Evolutionary conservation across 345 rosid genomes (phyloP).

Genomic region (Cochlearia excelsa): DNA sequence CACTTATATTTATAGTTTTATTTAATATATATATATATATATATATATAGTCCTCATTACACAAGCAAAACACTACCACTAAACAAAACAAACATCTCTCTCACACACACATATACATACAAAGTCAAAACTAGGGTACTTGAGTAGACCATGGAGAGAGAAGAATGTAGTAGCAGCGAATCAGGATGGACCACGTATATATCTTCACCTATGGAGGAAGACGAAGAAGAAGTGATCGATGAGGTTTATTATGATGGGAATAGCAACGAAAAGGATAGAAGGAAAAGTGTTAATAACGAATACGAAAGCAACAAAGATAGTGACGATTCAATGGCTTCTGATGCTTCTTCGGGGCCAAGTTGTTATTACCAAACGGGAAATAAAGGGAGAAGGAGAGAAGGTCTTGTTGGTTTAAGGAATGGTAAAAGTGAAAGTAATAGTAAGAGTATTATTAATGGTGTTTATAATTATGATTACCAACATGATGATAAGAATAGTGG

Average conservation of each 20-base stretch:
- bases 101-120: not conserved
- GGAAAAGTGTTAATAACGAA: conserved; percentile 7
- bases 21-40: conserved; percentile 5
- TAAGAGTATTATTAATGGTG: no score
- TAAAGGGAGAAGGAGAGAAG: no score
- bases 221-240: conserved; percentile 32
- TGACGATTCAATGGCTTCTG: conserved; percentile 71
- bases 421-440: no score
- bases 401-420: no score
- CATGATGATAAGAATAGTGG: no score
- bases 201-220: conserved; percentile 52
- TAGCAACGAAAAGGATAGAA: conserved; percentile 4
- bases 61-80: no score
- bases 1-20: conserved; percentile 7
- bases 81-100: not conserved
- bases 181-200: conserved; percentile 71
- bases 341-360: conserved; percentile 64
- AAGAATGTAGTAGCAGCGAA: conserved; percentile 74
- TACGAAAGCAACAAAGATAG: conserved; percentile 36
- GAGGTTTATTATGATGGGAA: conserved; percentile 25
- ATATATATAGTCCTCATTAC: no score
- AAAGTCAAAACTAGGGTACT: conserved; percentile 11
- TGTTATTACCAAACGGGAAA: conserved; percentile 1
- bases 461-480: no score
- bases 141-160: conserved; percentile 26